Evolutionary conservation across 1,284 basidiomycete species (phyloP), one percentile per base, ranked within the genome.

Genomic region (Ceratobasidium papillatum): DNA sequence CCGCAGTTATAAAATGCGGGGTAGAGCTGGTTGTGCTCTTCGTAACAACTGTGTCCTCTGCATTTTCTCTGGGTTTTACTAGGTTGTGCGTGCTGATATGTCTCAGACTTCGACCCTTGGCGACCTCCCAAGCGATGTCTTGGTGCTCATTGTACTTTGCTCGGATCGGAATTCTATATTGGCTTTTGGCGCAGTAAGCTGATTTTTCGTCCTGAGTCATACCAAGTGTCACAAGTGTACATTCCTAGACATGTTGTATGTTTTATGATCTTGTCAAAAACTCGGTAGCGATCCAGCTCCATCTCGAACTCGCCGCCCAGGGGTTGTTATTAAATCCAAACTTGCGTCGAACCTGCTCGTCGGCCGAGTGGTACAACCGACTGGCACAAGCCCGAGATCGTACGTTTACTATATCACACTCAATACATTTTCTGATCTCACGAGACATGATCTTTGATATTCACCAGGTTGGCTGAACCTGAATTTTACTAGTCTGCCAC

Each of bases 381-480:
- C 56, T 71, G 2, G 30, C 32, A 41, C 68, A 52, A 54, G 27
- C 43, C 9, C 51, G 68, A 71, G 43, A 71, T 30, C n/a, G 68
- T 71, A 22, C n/a, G 68, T 30, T 36, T 43, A n/a, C 25, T 19
- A 52, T 59, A 38, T 19, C 34, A 59, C 22, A 19, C 47, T 43
- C n/a, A n/a, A 30, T n/a, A 8, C 4, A 5, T 14, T 30, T 27
- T 71, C 56, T 49, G 11, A 71, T 45, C 30, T 25, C 25, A 61
- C n/a, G 22, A 45, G n/a, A 27, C 30, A n/a, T 49, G 30, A 25
- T 56, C 32, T 56, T 17, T 52, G 41, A 27, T 41, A 41, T 41
- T 61, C n/a, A n/a, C 38, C 22, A 71, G 68, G 30, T 32, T 71
- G 68, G 68, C 19, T 71, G 43, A 71, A 71, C 32, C 41, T 71